phyloP scores from a whole-genome alignment of 2,329 filamentous ascomycete genomes.

The Teratosphaeria epicoccoides region DNA sequence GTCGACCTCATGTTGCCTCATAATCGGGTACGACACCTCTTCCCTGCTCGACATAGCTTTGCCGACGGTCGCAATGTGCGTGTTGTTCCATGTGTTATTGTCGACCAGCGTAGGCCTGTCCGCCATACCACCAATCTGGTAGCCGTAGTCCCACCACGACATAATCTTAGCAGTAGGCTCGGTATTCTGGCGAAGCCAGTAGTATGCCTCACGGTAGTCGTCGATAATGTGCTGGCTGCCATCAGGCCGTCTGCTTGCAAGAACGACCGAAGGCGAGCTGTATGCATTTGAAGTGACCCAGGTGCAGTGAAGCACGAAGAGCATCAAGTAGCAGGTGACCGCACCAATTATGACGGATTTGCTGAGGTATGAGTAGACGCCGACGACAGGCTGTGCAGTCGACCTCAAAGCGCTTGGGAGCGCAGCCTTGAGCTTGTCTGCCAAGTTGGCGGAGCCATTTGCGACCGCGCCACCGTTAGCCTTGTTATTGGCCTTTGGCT shows the following conservation, averaged over 20 bases:
- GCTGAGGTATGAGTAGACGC: conserved; percentile 70
- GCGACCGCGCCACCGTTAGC: conserved; percentile 32
- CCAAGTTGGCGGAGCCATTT: conserved; percentile 33
- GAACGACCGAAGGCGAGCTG: conserved; percentile 91
- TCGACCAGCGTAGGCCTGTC: conserved; percentile 94
- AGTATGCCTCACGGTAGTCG: conserved; percentile 97
- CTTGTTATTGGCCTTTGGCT: conserved; percentile 2
- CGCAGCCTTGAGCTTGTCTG: conserved; percentile 47
- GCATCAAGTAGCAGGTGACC: conserved; percentile 68
- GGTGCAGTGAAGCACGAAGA: conserved; percentile 96
- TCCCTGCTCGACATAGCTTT: conserved; percentile 98
- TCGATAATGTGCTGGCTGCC: conserved; percentile 98
- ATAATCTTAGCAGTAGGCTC: conserved; percentile 92
- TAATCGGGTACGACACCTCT: conserved; percentile 96
- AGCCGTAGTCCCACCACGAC: conserved; percentile 99
- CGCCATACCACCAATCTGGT: conserved; percentile 99
- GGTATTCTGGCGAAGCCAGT: conserved; percentile 98
- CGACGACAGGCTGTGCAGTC: conserved; percentile 61
- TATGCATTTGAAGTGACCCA: conserved; percentile 99
- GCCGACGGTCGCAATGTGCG: conserved; percentile 95
- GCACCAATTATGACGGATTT: conserved; percentile 66
- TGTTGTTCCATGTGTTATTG: conserved; percentile 99
- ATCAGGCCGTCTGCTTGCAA: conserved; percentile 84
- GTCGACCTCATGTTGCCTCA: conserved; percentile 96
- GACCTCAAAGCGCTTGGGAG: conserved; percentile 53